phyloP scores from a whole-genome alignment of 1,284 basidiomycete genomes.

The Trichosporon sp. region DNA sequence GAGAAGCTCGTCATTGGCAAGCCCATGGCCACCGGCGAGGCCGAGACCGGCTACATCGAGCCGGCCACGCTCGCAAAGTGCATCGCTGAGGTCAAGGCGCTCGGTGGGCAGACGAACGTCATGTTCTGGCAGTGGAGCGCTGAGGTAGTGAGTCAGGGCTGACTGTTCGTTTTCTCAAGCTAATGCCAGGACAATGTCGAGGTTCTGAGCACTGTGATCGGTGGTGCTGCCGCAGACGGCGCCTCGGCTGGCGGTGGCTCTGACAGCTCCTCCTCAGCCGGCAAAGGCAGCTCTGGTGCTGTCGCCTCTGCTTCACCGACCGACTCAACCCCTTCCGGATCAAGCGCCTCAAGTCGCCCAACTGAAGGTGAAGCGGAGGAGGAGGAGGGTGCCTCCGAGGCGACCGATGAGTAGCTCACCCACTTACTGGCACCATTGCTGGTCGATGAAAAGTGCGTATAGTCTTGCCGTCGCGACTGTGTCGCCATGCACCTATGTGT shows the following conservation, averaged over 20 bases:
- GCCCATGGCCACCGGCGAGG: constrained; percentile 23
- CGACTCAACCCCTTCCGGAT: too few relatives aligned
- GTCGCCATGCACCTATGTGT: neutral
- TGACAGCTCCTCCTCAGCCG: neutral
- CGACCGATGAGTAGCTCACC: neutral
- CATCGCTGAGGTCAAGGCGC: neutral
- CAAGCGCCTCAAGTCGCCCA: neutral
- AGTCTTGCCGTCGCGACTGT: neutral
- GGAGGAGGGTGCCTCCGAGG: neutral
- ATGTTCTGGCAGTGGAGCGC: constrained; percentile 50
- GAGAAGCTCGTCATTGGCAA: constrained; percentile 50
- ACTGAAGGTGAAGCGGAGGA: neutral
- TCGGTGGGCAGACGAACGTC: constrained; percentile 48
- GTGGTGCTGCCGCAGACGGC: neutral
- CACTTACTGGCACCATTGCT: neutral
- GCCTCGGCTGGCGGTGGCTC: too few relatives aligned
- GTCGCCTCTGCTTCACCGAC: neutral
- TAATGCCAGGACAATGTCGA: neutral
- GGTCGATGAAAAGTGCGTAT: neutral
- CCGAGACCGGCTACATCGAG: constrained; percentile 17
- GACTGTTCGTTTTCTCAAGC: neutral
- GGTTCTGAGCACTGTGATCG: neutral
- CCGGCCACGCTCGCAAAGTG: constrained; percentile 1
- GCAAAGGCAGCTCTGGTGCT: neutral
- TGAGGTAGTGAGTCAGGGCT: neutral